Conservation (phyloP, 139 green algal genomes). For the Auxenochlorella protothecoides region DNA sequence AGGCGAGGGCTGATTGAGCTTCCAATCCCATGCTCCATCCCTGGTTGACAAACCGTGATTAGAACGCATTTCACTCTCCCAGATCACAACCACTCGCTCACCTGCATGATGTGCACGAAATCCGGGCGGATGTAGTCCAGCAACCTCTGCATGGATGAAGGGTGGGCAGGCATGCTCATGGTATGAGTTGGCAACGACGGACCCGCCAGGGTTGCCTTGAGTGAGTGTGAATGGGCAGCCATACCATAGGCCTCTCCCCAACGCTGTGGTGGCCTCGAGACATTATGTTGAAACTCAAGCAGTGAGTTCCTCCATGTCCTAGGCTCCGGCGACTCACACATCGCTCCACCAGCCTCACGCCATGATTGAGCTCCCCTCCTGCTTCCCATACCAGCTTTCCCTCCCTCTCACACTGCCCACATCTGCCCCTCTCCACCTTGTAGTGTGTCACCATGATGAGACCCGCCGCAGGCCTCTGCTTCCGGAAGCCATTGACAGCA, state of each 20-base stretch:
- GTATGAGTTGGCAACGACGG: no score
- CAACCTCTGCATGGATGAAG: conserved; percentile 34
- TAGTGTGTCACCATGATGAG: conserved; percentile 99
- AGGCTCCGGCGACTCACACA: no score
- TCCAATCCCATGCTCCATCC: neutral
- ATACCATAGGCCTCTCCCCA: no score
- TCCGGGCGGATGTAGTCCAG: conserved; percentile 72
- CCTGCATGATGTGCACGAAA: conserved; percentile 72
- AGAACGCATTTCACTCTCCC: no score
- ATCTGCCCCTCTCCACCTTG: conserved; percentile 45
- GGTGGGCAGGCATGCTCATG: no score
- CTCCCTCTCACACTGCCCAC: neutral
- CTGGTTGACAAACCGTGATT: neutral
- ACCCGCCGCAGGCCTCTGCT: conserved; percentile 38
- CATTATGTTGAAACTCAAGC: no score
- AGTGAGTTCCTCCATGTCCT: no score
- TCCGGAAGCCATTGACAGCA: conserved; percentile 60
- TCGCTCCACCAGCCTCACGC: no score
- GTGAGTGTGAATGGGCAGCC: no score
- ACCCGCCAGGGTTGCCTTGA: no score
- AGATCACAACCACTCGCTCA: neutral
- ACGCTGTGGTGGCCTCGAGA: no score
- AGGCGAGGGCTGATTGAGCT: neutral
- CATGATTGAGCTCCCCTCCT: no score
- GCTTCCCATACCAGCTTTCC: neutral